phyloP scores from a whole-genome alignment of 2,329 filamentous ascomycete species.

The Penicillium sp. region DNA sequence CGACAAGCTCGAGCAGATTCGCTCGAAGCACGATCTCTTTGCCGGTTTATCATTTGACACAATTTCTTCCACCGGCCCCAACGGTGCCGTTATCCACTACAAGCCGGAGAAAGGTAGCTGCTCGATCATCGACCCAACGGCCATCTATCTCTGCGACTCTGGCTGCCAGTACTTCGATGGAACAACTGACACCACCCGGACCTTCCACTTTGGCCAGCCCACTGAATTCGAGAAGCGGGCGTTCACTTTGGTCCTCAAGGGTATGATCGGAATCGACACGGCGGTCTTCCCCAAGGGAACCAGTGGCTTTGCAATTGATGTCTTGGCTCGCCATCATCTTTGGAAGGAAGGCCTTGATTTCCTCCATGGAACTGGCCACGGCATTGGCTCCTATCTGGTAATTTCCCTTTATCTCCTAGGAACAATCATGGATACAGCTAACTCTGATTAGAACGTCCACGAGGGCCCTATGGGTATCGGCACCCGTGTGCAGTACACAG shows the following conservation, averaged over 20 bases:
- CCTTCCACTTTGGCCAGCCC: slow-evolving; percentile 83
- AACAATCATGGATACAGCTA: slow-evolving; percentile 6
- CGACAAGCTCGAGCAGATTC: slow-evolving; percentile 71
- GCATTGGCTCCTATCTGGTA: slow-evolving; percentile 80
- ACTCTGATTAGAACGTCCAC: slow-evolving; percentile 67
- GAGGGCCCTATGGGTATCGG: slow-evolving; percentile 96
- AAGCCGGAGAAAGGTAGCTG: slow-evolving; percentile 79
- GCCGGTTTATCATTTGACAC: slow-evolving; percentile 91
- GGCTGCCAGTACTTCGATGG: slow-evolving; percentile 95
- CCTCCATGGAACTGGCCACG: slow-evolving; percentile 92
- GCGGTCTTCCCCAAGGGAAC: slow-evolving; percentile 92
- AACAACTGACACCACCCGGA: slow-evolving; percentile 92
- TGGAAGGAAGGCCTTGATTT: slow-evolving; percentile 95
- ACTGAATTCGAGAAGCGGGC: slow-evolving; percentile 78
- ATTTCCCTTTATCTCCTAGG: not conserved
- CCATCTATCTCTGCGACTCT: slow-evolving; percentile 92
- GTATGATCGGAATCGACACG: slow-evolving; percentile 81
- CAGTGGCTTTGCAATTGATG: slow-evolving; percentile 85
- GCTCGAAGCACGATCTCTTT: slow-evolving; percentile 64
- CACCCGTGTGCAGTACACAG: slow-evolving; percentile 82
- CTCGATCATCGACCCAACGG: slow-evolving; percentile 73
- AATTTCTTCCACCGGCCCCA: slow-evolving; percentile 89
- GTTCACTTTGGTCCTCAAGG: slow-evolving; percentile 92
- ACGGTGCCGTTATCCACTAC: slow-evolving; percentile 95
- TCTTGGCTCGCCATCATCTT: slow-evolving; percentile 80